Evolutionary conservation across 805 yeast genomes (phyloP), one percentile per base, ranked within the genome.

Genomic region (Zygosaccharomyces gambellarensis): DNA sequence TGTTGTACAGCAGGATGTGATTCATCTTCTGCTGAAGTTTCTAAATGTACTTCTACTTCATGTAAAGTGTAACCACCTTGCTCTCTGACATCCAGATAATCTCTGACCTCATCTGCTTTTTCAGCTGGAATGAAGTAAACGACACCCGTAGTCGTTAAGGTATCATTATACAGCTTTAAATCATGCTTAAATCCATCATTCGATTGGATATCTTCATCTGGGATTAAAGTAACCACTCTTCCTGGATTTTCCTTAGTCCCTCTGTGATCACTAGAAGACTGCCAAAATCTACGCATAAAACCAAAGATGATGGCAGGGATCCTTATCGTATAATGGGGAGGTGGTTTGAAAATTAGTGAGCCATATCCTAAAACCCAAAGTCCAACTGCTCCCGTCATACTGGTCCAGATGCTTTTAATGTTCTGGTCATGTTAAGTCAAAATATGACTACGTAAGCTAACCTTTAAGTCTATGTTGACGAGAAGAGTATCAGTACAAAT

Each of bases 341-440:
- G 97, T 0, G 96, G 97, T 61, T 89, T 90, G 75, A 85, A 90
- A 23, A 90, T 82, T 46, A 90, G 72, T 0, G 95, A 87, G 1
- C 97, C 97, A 62, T 90, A 90, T 2, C 97, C 97, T 9, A 90
- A 81, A 11, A 90, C 76, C 95, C 96, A 90, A 50, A 82, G 64
- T 2, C 69, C 69, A 3, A 54, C 51, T 7, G 27, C 14, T 25
- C 39, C 45, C 9, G 56, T 54, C 56, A 52, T 52, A 23, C 28
- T 30, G 39, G 7, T 22, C 9, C 25, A 17, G 12, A 14, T 14
- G 19, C 17, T 17, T n/a, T 6, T 36, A 22, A 22, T 12, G 12
- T 12, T 38, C n/a, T 23, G 7, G 23, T 34, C 5, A 34, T 12
- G 39, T 34, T 34, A 7, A 7, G 10, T 10, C 10, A 12, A 34